Conservation (phyloP, 371 early-diverging fungal species). For the Actinomortierella ambigua region DNA sequence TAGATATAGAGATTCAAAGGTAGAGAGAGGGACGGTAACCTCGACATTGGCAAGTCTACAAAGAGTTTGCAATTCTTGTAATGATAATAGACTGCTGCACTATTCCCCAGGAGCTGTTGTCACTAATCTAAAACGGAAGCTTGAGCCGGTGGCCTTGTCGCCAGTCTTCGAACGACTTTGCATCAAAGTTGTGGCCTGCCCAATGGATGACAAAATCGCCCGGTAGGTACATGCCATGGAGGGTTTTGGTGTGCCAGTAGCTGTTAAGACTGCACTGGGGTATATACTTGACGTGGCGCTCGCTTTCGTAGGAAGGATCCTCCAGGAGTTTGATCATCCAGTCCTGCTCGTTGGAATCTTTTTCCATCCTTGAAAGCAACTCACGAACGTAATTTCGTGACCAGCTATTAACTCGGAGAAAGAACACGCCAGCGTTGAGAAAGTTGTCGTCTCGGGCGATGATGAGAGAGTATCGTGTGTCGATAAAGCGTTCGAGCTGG, state of each 20-base stretch:
- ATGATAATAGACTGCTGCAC: too few relatives aligned
- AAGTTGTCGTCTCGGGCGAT: conserved; percentile 16
- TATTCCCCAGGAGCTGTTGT: too few relatives aligned
- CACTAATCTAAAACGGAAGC: too few relatives aligned
- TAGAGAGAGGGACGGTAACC: too few relatives aligned
- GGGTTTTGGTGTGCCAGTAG: conserved; percentile 21
- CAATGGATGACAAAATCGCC: conserved; percentile 34
- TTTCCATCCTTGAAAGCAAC: neutral
- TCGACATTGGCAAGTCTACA: too few relatives aligned
- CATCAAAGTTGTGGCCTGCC: conserved; percentile 28
- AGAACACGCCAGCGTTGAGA: conserved; percentile 25
- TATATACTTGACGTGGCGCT: conserved; percentile 23
- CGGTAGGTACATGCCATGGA: conserved; percentile 24
- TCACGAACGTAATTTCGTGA: conserved; percentile 16
- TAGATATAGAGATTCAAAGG: too few relatives aligned
- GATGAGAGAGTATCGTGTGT: conserved; percentile 24
- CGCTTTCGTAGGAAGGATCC: neutral
- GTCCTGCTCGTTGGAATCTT: conserved; percentile 15
- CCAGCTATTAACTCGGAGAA: conserved; percentile 32
- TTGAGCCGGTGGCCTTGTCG: too few relatives aligned
- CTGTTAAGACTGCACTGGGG: conserved; percentile 40
- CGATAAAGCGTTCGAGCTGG: conserved; percentile 20
- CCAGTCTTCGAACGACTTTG: conserved; percentile 15
- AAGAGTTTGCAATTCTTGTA: too few relatives aligned
- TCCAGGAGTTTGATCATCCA: conserved; percentile 25